phyloP scores from a whole-genome alignment of 2,329 filamentous ascomycete genomes.

The Fusarium sp. region DNA sequence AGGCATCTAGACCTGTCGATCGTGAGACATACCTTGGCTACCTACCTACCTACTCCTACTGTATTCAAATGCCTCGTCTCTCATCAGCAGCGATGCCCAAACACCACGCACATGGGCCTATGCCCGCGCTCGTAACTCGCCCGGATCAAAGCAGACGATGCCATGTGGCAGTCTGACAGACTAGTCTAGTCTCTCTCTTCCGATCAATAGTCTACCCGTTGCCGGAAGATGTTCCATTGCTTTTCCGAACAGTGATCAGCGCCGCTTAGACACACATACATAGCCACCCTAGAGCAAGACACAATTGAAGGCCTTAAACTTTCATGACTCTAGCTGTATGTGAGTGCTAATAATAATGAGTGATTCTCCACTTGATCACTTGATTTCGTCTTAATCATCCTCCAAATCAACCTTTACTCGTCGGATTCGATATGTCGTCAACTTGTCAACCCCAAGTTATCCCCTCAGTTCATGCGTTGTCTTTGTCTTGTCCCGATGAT shows the following conservation, averaged over 20 bases:
- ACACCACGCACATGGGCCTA: constrained; percentile 3
- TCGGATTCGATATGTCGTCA: neutral
- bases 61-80: constrained; percentile 13
- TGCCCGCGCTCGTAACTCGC: neutral
- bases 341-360: neutral
- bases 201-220: constrained; percentile 14
- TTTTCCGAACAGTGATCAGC: constrained; percentile 21
- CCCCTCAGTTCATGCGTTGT: neutral
- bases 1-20: constrained; percentile 8
- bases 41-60: too few relatives aligned
- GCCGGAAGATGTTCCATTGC: constrained; percentile 1
- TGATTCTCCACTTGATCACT: constrained; percentile 8
- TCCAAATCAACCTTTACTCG: too few relatives aligned
- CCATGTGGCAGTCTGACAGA: constrained; percentile 36
- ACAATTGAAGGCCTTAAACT: constrained; percentile 22
- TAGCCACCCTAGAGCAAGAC: constrained; percentile 27
- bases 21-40: neutral
- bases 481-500: constrained; percentile 15
- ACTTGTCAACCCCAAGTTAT: constrained; percentile 3
- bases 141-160: constrained; percentile 30
- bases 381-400: neutral
- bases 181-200: neutral
- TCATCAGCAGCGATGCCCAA: constrained; percentile 6
- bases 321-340: neutral
- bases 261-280: constrained; percentile 2